Conservation (phyloP, 1,139 yeast genomes). For the Chernovozyma aurita region DNA sequence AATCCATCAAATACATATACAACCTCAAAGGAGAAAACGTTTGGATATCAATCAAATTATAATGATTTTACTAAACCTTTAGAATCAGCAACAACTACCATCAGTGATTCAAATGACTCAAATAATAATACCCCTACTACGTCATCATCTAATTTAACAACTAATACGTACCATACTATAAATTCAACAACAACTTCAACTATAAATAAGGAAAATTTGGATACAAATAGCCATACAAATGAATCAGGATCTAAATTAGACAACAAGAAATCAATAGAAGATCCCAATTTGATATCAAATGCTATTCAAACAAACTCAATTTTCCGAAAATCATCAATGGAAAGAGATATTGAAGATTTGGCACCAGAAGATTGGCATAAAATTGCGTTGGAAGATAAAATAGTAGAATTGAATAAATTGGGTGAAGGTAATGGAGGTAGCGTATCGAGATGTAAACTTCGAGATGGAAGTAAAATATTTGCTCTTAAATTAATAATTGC, state of each 20-base stretch:
- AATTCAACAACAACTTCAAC: background rate
- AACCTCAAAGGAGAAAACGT: background rate
- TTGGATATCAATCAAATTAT: background rate
- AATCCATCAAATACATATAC: background rate
- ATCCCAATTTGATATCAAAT: too few relatives aligned
- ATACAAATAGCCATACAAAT: background rate
- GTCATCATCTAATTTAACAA: background rate
- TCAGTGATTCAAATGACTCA: background rate
- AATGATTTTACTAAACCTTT: background rate
- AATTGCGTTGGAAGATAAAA: constrained; percentile 54
- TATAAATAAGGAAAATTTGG: too few relatives aligned
- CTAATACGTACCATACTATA: background rate
- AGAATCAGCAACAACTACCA: background rate
- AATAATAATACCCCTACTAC: background rate
- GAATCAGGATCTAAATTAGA: too few relatives aligned
- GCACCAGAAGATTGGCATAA: constrained; percentile 77
- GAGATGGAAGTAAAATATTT: constrained; percentile 56
- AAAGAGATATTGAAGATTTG: constrained; percentile 35
- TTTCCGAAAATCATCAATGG: background rate
- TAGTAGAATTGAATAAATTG: constrained; percentile 58
- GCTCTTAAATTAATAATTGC: constrained; percentile 80
- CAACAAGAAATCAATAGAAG: background rate
- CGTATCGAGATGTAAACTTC: constrained; percentile 70
- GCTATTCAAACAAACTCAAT: background rate
- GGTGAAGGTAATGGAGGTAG: constrained; percentile 97